phyloP scores from a whole-genome alignment of 2,329 filamentous ascomycete genomes.

The Anthostomella pinea region DNA sequence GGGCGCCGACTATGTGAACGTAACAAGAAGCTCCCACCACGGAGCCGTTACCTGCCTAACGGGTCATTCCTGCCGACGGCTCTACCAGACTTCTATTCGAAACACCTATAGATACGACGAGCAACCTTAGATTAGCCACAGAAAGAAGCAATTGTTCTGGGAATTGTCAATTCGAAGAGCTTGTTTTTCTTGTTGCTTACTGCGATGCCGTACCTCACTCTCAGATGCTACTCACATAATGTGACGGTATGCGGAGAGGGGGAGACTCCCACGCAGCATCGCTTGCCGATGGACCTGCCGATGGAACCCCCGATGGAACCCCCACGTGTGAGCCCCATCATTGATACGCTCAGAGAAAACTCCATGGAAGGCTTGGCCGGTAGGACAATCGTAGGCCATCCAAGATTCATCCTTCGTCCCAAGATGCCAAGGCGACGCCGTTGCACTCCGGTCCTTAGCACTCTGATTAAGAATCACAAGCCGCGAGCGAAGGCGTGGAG shows the following conservation, averaged over 20 bases:
- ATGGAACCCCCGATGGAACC: too few species aligned
- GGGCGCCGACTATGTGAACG: too few species aligned
- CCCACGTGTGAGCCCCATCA: slow-evolving; percentile 1
- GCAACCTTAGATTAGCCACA: slow-evolving; percentile 1
- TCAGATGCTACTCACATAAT: not conserved
- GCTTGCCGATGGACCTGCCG: not conserved
- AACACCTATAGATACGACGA: not conserved
- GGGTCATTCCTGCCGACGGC: not conserved
- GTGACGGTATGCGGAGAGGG: slow-evolving; percentile 2
- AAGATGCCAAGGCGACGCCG: not conserved
- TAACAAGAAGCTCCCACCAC: too few species aligned
- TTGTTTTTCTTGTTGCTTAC: not conserved
- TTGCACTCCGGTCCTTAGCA: not conserved
- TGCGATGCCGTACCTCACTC: not conserved
- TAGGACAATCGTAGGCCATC: not conserved
- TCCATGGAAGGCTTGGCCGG: too few species aligned
- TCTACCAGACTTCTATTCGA: not conserved
- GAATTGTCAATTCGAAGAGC: not conserved
- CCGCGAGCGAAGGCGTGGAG: not conserved
- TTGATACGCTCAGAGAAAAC: not conserved
- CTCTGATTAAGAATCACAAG: slow-evolving; percentile 2
- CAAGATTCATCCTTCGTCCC: not conserved
- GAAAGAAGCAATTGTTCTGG: not conserved
- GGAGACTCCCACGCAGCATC: not conserved
- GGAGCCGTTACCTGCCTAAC: slow-evolving; percentile 2